Percentiles rank a stretch among this genome's conserved stretches.
These are phyloP conservation scores for Yarrowia sp. DNA, from an alignment of 805 yeast species.

Conservation along the genomic window DNA sequence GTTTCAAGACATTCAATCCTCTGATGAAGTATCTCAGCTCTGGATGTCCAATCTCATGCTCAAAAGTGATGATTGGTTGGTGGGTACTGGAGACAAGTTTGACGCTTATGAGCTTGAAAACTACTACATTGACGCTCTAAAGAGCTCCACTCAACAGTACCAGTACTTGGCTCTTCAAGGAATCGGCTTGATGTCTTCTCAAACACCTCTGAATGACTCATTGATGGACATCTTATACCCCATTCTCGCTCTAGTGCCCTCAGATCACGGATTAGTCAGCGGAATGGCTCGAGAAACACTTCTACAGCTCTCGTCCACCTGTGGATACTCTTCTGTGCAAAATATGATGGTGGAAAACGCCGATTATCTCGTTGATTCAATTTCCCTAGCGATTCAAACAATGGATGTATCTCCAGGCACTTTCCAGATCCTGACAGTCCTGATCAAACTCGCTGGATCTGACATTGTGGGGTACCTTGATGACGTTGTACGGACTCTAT, in stretches of 20 bases:
- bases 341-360: constrained; percentile 61
- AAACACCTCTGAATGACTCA: constrained; percentile 47
- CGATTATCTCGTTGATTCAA: constrained; percentile 76
- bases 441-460: constrained; percentile 69
- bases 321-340: constrained; percentile 54
- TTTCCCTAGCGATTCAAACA: constrained; percentile 67
- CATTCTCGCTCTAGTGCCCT: constrained; percentile 69
- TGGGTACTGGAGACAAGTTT: constrained; percentile 7
- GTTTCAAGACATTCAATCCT: constrained; percentile 6
- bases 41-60: constrained; percentile 18
- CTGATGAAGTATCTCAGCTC: not conserved
- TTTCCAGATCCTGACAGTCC: constrained; percentile 63
- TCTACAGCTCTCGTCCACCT: constrained; percentile 48
- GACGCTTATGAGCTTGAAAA: constrained; percentile 28
- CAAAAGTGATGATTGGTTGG: constrained; percentile 20
- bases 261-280: constrained; percentile 47
- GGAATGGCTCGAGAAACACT: constrained; percentile 55
- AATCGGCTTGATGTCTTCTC: constrained; percentile 31
- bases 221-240: constrained; percentile 72
- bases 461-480: constrained; percentile 60
- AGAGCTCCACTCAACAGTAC: constrained; percentile 24
- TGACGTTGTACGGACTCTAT: constrained; percentile 72
- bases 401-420: constrained; percentile 73
- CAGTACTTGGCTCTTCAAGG: constrained; percentile 31
- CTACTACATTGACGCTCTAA: constrained; percentile 27